Evolutionary conservation across 495 filamentous ascomycete species (phyloP), one percentile per base, ranked within the genome.

Genomic region (Niebla homalea): DNA sequence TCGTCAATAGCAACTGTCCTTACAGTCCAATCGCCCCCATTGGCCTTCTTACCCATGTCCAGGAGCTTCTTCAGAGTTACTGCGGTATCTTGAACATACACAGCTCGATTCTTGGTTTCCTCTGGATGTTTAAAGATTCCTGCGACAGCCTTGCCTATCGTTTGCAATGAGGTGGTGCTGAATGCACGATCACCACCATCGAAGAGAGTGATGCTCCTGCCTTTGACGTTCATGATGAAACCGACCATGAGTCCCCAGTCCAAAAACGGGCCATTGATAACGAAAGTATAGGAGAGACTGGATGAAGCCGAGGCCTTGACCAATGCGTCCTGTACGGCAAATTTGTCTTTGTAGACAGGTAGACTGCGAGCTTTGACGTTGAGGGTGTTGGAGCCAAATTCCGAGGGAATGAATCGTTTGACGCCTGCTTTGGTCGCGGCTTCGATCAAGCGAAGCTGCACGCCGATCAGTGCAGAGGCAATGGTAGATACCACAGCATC

Each of bases 391-490:
- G 52, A 46, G 12, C 50, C 60, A 58, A 60, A 65, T 48, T 68
- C 64, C 23, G 62, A 65, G 0, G 66, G 64, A 10, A 67, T 60
- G 54, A 84, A 80, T 12, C 80, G 72, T 57, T 73, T 74, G 10
- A 85, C 78, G 19, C 77, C 77, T 3, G 75, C 81, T 1, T 68
- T 65, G 29, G 80, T 54, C 0, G 77, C 72, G 0, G 80, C 81
- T 51, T 84, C 75, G 22, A 84, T 73, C 36, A 81, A 68, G 1
- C 50, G 43, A 11, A 52, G 61, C 54, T 82, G 76, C 0, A 50
- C 55, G 6, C 32, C 43, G 38, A 75, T 32, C 2, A 58, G 70
- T 0, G 46, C 23, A 3, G 60, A 59, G 23, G 64, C 69, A 18
- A 82, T 57, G 10, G 70, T 59, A 20, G 73, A 79, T 29, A 84